Percentiles rank a stretch among this genome's conserved stretches.
phyloP scores from a whole-genome alignment of 129 eudicot genomes.

The Centella asiatica region DNA sequence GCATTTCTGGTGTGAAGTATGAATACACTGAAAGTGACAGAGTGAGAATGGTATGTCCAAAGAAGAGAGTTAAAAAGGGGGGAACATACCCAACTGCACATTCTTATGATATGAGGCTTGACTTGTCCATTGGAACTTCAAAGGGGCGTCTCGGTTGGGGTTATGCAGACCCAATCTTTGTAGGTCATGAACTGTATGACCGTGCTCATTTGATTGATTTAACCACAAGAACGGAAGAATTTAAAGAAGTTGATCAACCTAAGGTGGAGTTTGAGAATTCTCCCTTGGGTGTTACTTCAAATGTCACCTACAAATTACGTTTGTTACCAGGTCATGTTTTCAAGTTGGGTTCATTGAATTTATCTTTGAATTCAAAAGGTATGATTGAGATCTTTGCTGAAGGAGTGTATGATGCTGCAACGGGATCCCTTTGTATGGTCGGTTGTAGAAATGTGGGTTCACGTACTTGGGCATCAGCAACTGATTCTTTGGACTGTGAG shows the following conservation, averaged over 20 bases:
- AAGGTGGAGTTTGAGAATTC: background rate
- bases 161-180: constrained; percentile 34
- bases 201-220: background rate
- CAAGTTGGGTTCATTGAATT: constrained; percentile 13
- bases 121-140: constrained; percentile 31
- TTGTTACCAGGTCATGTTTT: constrained; percentile 8
- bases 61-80: constrained; percentile 16
- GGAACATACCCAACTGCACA: constrained; percentile 31
- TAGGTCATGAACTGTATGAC: constrained; percentile 28
- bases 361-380: constrained; percentile 10
- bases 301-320: constrained; percentile 41
- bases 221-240: constrained; percentile 1
- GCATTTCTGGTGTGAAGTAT: constrained; percentile 37
- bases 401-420: constrained; percentile 53
- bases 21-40: constrained; percentile 47
- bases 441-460: constrained; percentile 41
- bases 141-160: constrained; percentile 35
- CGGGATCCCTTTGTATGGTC: constrained; percentile 64
- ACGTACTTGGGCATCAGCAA: too few relatives aligned
- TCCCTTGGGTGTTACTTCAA: constrained; percentile 9
- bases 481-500: constrained; percentile 49
- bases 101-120: constrained; percentile 47
- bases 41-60: constrained; percentile 34
- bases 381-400: constrained; percentile 42
- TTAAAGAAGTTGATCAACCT: background rate